Percentiles rank a stretch among this genome's conserved stretches.
These are phyloP conservation scores for Raphanus sativus DNA, from an alignment of 345 rosid species.

Conservation along the genomic window DNA sequence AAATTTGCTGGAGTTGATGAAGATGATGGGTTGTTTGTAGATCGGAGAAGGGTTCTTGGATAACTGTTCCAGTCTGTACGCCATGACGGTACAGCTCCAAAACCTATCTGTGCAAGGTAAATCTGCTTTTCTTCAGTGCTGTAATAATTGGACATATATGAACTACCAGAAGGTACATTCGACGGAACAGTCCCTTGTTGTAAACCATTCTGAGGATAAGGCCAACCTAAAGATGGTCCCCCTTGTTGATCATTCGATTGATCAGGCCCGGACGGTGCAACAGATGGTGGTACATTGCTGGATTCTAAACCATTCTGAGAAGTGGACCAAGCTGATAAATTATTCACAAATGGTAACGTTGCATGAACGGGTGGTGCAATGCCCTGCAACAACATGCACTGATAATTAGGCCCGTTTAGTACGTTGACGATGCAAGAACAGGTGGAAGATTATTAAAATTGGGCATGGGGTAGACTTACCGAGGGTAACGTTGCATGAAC, in stretches of 20 bases:
- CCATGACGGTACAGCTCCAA: constrained; percentile 42
- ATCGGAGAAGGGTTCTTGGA: neutral
- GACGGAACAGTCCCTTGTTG: constrained; percentile 39
- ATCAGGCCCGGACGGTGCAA: neutral
- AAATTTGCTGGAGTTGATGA: neutral
- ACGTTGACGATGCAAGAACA: neutral
- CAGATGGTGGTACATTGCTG: neutral
- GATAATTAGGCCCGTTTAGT: neutral
- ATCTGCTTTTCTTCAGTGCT: neutral
- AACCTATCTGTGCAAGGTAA: constrained; percentile 27
- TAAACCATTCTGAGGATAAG: neutral
- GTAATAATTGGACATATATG: constrained; percentile 38
- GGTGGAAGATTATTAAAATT: neutral
- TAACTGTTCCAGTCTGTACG: neutral
- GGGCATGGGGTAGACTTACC: neutral
- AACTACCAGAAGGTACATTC: constrained; percentile 48
- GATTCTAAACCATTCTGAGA: neutral
- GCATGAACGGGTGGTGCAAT: neutral
- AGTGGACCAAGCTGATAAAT: constrained; percentile 40
- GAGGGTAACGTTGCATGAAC: neutral
- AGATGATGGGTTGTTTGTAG: neutral
- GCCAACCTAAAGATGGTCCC: neutral
- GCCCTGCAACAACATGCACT: neutral
- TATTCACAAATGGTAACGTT: constrained; percentile 40
- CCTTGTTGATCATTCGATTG: neutral